A percentile compares a stretch with the other conserved stretches of the same genome.
These are phyloP conservation scores for Wilcoxina mikolae DNA, from an alignment of 495 filamentous ascomycete species.

Conservation along the genomic window DNA sequence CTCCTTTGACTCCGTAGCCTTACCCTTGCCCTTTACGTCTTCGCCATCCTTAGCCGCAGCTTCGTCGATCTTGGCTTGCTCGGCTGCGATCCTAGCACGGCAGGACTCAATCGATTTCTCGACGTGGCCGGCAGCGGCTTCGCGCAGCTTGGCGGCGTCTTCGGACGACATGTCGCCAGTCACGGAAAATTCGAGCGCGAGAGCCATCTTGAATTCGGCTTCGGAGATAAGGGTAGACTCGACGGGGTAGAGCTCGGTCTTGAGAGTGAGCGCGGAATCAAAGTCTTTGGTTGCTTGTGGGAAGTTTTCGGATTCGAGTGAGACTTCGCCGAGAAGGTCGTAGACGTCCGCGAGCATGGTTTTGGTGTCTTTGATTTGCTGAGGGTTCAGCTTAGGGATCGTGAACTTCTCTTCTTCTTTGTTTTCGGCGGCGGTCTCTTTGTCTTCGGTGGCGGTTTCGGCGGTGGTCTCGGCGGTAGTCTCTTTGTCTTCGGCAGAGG, in stretches of 20 bases:
- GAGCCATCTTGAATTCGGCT: conserved; percentile 87
- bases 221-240: conserved; percentile 77
- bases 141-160: conserved; percentile 51
- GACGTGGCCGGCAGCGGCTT: conserved; percentile 62
- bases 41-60: conserved; percentile 38
- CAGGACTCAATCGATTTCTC: conserved; percentile 71
- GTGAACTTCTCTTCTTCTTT: conserved; percentile 1
- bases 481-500: neutral
- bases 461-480: conserved; percentile 15
- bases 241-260: conserved; percentile 56
- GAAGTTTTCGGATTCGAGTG: conserved; percentile 79
- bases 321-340: conserved; percentile 66
- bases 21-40: conserved; percentile 41
- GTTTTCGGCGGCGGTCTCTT: conserved; percentile 34
- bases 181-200: conserved; percentile 77
- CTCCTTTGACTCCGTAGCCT: conserved; percentile 24
- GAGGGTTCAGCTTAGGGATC: neutral
- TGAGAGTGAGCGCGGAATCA: conserved; percentile 56
- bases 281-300: conserved; percentile 65
- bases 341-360: conserved; percentile 56
- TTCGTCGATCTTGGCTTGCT: conserved; percentile 55
- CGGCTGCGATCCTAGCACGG: conserved; percentile 51
- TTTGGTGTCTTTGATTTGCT: conserved; percentile 9
- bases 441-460: no score
- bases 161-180: conserved; percentile 32